phyloP scores from a whole-genome alignment of 768 basidiomycete genomes.

The Leucogyrophana mollusca region DNA sequence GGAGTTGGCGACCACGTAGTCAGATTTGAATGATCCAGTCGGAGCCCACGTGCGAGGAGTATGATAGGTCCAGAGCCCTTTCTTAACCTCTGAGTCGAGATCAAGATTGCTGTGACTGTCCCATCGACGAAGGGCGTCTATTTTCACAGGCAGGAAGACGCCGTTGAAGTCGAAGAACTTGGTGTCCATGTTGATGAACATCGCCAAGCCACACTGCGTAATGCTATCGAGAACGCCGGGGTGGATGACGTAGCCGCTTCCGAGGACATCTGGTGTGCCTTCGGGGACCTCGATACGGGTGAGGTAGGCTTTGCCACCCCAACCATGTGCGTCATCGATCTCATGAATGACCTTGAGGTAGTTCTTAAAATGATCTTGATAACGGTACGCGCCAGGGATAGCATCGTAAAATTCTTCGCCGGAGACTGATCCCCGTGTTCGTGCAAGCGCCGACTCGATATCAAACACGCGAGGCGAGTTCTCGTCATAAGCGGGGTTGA shows the following conservation, averaged over 20 bases:
- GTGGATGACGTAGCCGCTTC: constrained; percentile 29
- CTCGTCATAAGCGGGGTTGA: constrained; percentile 25
- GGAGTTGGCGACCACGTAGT: constrained; percentile 27
- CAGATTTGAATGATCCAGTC: constrained; percentile 14
- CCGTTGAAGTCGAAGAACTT: constrained; percentile 30
- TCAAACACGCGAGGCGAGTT: constrained; percentile 20
- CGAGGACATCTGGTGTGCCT: constrained; percentile 25
- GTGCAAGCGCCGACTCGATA: constrained; percentile 17
- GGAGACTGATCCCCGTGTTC: constrained; percentile 7
- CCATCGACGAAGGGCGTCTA: constrained; percentile 29
- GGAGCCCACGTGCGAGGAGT: constrained; percentile 21
- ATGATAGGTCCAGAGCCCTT: constrained; percentile 29
- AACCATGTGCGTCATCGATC: constrained; percentile 23
- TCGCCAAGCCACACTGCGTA: constrained; percentile 29
- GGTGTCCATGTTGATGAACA: constrained; percentile 21
- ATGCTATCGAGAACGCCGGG: constrained; percentile 33
- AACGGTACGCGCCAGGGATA: constrained; percentile 13
- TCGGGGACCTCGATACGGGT: constrained; percentile 18
- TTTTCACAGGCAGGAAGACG: constrained; percentile 29
- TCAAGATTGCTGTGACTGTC: constrained; percentile 20
- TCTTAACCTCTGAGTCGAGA: constrained; percentile 25
- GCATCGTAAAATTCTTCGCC: constrained; percentile 15
- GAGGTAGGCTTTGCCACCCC: constrained; percentile 25
- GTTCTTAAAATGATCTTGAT: constrained; percentile 22
- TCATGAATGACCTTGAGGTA: constrained; percentile 28